phyloP scores from a whole-genome alignment of 441 rosid genomes.

The Isatis lusitanica region DNA sequence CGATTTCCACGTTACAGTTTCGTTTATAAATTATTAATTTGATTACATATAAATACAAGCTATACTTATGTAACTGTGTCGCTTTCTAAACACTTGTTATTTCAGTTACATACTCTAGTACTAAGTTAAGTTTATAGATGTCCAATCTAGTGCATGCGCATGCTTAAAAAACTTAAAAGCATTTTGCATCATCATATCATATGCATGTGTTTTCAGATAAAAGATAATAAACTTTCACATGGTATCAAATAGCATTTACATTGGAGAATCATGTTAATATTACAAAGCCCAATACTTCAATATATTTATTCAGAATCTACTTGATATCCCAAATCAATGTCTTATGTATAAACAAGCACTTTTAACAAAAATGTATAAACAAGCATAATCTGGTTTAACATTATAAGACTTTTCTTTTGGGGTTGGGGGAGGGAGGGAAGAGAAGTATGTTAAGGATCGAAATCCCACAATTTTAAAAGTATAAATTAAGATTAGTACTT shows the following conservation, averaged over 20 bases:
- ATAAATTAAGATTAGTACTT: background rate
- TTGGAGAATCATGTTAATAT: background rate
- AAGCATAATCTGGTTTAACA: too few species aligned
- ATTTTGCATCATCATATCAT: background rate
- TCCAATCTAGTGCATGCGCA: background rate
- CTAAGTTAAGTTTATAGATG: background rate
- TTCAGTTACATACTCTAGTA: background rate
- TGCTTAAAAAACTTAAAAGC: background rate
- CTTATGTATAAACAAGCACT: background rate
- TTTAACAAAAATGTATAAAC: background rate
- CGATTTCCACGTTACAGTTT: constrained; percentile 3
- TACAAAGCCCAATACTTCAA: background rate
- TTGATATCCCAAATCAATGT: background rate
- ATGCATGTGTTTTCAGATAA: background rate
- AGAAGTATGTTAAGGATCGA: background rate
- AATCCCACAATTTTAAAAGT: background rate
- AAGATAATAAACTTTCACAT: background rate
- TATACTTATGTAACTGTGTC: background rate
- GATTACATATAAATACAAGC: background rate
- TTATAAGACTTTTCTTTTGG: too few species aligned
- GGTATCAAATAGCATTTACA: constrained; percentile 15
- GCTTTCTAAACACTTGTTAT: background rate
- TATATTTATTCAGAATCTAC: background rate
- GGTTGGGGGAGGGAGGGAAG: too few species aligned
- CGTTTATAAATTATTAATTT: background rate